Evolutionary conservation across 768 basidiomycete genomes (phyloP).

Genomic region (Tylopilus cervinicoccineus): DNA sequence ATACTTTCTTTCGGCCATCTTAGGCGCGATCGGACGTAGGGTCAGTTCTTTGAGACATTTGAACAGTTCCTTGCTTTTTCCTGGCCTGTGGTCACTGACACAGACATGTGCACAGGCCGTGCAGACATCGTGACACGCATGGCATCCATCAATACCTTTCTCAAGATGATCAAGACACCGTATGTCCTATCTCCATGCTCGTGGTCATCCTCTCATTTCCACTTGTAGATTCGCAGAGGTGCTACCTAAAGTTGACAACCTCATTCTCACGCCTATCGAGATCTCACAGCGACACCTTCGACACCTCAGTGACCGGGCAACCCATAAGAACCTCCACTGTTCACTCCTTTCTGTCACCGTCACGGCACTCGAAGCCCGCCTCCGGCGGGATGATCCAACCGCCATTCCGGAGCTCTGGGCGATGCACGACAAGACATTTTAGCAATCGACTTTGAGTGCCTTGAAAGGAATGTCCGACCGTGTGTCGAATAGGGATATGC

Average conservation of each 20-base stretch:
- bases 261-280: constrained; percentile 67
- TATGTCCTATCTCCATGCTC: constrained; percentile 19
- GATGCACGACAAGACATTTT: constrained; percentile 69
- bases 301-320: constrained; percentile 59
- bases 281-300: constrained; percentile 63
- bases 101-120: constrained; percentile 65
- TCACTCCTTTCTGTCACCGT: constrained; percentile 69
- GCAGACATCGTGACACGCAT: constrained; percentile 77
- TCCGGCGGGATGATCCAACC: constrained; percentile 62
- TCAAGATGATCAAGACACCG: constrained; percentile 86
- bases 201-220: not conserved
- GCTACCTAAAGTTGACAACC: constrained; percentile 67
- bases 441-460: constrained; percentile 71
- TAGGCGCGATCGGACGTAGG: constrained; percentile 85
- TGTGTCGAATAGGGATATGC: constrained; percentile 83
- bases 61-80: constrained; percentile 77
- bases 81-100: constrained; percentile 79
- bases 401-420: constrained; percentile 68
- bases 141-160: constrained; percentile 66
- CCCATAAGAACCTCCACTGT: constrained; percentile 66
- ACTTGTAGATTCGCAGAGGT: constrained; percentile 62
- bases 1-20: not conserved
- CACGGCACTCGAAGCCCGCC: constrained; percentile 58
- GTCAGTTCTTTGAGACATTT: constrained; percentile 72
- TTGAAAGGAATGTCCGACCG: constrained; percentile 64